phyloP scores from a whole-genome alignment of 306 rosid genomes.

The Lathyrus aphaca region DNA sequence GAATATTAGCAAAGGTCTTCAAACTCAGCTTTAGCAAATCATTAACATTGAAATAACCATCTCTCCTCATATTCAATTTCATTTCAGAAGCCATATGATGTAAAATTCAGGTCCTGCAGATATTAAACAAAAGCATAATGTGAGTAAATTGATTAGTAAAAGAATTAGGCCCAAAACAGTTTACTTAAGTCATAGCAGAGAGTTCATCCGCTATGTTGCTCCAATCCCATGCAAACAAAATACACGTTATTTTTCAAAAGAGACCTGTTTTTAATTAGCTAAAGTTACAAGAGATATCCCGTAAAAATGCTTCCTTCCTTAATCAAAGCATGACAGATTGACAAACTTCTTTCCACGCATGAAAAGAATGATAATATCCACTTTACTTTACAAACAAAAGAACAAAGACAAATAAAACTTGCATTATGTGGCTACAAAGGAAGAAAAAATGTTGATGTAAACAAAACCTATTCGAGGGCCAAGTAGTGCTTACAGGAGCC shows the following conservation, averaged over 20 bases:
- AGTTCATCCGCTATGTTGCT: background rate
- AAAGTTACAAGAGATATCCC: slow-evolving; percentile 4
- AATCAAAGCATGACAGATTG: background rate
- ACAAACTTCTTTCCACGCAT: slow-evolving; percentile 8
- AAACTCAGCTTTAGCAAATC: slow-evolving; percentile 71
- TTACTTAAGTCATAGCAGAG: background rate
- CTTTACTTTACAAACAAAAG: background rate
- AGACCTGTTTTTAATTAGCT: background rate
- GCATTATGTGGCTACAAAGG: background rate
- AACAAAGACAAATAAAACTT: background rate
- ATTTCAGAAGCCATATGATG: slow-evolving; percentile 89
- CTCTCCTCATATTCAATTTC: slow-evolving; percentile 69
- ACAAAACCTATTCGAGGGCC: background rate
- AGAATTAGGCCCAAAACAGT: slow-evolving; percentile 16
- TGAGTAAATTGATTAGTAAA: slow-evolving; percentile 15
- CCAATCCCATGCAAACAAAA: background rate
- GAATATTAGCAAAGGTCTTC: slow-evolving; percentile 82
- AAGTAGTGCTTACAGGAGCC: slow-evolving; percentile 70
- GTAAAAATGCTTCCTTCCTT: background rate
- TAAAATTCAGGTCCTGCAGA: slow-evolving; percentile 75
- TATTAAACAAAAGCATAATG: slow-evolving; percentile 15
- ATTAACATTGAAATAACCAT: slow-evolving; percentile 79
- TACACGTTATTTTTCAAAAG: background rate
- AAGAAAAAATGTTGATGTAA: background rate
- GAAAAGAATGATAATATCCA: background rate